A percentile compares a stretch with the other conserved stretches of the same genome.
Conservation (phyloP, 768 basidiomycete species). For the Trametes elegans region DNA sequence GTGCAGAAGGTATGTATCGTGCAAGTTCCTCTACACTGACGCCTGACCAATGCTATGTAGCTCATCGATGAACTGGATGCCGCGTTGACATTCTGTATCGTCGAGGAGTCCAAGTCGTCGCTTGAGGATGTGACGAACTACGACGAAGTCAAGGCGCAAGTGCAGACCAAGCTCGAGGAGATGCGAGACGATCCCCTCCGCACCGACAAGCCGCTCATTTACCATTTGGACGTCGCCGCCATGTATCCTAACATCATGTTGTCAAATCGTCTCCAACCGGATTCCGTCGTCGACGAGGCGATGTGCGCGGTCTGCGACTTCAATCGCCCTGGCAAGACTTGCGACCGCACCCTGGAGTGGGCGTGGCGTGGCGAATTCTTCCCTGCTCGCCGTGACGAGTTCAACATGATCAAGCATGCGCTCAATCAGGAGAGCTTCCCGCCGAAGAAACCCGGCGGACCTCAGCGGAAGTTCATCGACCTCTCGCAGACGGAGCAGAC, state of each 20-base stretch:
- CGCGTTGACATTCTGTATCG: constrained; percentile 85
- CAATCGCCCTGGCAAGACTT: constrained; percentile 93
- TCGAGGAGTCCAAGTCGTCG: constrained; percentile 77
- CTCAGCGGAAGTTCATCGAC: constrained; percentile 80
- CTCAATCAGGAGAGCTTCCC: constrained; percentile 94
- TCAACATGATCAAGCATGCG: constrained; percentile 98
- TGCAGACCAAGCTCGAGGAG: constrained; percentile 73
- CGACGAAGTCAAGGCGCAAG: constrained; percentile 83
- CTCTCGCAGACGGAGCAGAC: constrained; percentile 84
- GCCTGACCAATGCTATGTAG: constrained; percentile 42
- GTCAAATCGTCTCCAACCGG: constrained; percentile 97
- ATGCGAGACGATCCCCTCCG: constrained; percentile 92
- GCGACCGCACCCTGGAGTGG: constrained; percentile 93
- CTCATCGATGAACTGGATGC: constrained; percentile 93
- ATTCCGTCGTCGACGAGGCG: constrained; percentile 95
- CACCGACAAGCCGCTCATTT: constrained; percentile 90
- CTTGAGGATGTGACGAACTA: constrained; percentile 92
- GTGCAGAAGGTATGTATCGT: constrained; percentile 76
- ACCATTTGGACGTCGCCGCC: constrained; percentile 97
- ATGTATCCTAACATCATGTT: constrained; percentile 99
- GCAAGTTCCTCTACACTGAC: too few relatives aligned
- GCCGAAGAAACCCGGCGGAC: constrained; percentile 66
- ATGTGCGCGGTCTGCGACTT: constrained; percentile 98
- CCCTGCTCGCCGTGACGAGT: constrained; percentile 95
- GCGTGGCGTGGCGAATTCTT: constrained; percentile 99